Base-by-base conservation (phyloP, 2,329 filamentous ascomycete species). In the Didymella exigua region DNA sequence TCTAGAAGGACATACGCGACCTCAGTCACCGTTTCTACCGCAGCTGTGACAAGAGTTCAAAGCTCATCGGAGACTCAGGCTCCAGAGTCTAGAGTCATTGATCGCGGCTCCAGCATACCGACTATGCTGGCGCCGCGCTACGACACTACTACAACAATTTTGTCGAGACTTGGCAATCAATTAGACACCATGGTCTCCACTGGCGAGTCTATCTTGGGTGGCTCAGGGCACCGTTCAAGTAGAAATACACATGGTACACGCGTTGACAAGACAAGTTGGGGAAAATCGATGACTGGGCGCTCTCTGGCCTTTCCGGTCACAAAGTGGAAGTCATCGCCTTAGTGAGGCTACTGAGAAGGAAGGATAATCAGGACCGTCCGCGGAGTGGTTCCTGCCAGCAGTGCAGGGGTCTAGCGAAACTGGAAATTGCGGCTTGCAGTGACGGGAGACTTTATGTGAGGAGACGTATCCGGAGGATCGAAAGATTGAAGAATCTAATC, bases 11-110 rank as follows among this genome's bases (percentile, higher is more conserved):
- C 26, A 24, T 18, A 11, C 27, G 21, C 27, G 33, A 14, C 21
- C 27, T 44, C 33, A 43, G 26, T 21, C 26, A 16, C 19, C 41
- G 26, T 33, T 18, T 43, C 16, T 33, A 40, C 19, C 6, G 33
- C 40, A 7, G 33, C 45, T 29, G 27, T 43, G 38, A 26, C 24
- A 13, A 48, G 11, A 30, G 19, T 7, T 9, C 11, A 14, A 21
- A 23, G 33, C 30, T 19, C 21, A 18, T 45, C 51, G 51, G 51
- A 40, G 38, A 23, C 44, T 54, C 38, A 44, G 51, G 18, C 38
- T 40, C 8, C 21, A 33, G 10, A 16, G 21, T 10, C 29, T 10
- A 42, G 23, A 49, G 37, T 21, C 30, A 29, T 4, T 23, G 13
- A 14, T 26, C 27, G 16, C 30, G 27, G 43, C 36, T 36, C 50